A percentile compares a stretch with the other conserved stretches of the same genome.
Conservation (phyloP, 441 rosid species). For the Sinapis alba region DNA sequence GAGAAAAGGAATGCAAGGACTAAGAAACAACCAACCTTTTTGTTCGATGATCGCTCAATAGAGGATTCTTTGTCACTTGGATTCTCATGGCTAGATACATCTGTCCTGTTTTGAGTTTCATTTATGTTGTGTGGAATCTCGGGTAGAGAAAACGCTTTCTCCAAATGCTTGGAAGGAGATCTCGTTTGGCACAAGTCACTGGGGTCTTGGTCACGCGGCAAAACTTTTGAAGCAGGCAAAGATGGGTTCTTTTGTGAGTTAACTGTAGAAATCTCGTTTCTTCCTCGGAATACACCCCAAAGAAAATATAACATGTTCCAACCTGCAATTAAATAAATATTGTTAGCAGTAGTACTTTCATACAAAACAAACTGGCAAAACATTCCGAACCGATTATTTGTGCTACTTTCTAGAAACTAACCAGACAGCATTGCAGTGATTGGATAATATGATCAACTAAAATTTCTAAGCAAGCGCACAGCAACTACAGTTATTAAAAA, state of each 20-base stretch:
- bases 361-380: conserved; percentile 8
- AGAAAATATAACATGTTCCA: conserved; percentile 91
- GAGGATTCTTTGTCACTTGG: conserved; percentile 41
- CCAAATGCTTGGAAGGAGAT: conserved; percentile 41
- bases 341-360: conserved; percentile 14
- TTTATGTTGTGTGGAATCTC: conserved; percentile 37
- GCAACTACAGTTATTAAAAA: background rate
- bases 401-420: conserved; percentile 22
- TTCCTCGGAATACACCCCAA: conserved; percentile 96
- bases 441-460: conserved; percentile 7
- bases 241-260: conserved; percentile 44
- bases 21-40: conserved; percentile 40
- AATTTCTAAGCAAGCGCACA: background rate
- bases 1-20: conserved; percentile 9
- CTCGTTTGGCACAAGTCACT: conserved; percentile 36
- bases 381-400: background rate
- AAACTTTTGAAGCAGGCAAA: conserved; percentile 44
- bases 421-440: background rate
- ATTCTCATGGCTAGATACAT: conserved; percentile 26
- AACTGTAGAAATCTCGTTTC: conserved; percentile 43
- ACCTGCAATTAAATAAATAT: conserved; percentile 57
- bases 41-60: conserved; percentile 33
- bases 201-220: conserved; percentile 37
- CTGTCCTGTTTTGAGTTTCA: conserved; percentile 36
- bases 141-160: conserved; percentile 44